A percentile compares a stretch with the other conserved stretches of the same genome.
phyloP scores from a whole-genome alignment of 2,329 filamentous ascomycete genomes.

The Pestalotiopsis sp. region DNA sequence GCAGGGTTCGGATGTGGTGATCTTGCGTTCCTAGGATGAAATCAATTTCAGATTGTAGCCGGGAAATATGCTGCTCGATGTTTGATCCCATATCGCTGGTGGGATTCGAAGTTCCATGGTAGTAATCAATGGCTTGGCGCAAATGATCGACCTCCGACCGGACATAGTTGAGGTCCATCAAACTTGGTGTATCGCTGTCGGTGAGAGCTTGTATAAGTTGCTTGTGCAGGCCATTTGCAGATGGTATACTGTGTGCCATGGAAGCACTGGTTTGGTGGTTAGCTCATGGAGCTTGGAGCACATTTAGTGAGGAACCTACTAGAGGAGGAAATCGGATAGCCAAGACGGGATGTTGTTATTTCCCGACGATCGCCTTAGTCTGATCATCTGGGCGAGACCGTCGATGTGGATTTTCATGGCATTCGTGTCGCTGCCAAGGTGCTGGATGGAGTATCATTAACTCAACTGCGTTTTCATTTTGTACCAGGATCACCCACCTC shows the following conservation, averaged over 20 bases:
- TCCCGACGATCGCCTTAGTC: not conserved
- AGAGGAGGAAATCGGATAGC: not conserved
- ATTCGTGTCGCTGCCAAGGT: not conserved
- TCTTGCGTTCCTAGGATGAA: not conserved
- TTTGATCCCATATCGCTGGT: not conserved
- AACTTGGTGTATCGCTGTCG: not conserved
- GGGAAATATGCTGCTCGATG: not conserved
- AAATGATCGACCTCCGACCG: not conserved
- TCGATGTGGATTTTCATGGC: not conserved
- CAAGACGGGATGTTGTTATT: not conserved
- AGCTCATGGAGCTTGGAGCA: not conserved
- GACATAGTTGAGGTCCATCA: not conserved
- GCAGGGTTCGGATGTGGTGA: not conserved
- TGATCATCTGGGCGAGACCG: not conserved
- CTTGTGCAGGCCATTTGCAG: not conserved
- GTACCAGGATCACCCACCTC: not conserved
- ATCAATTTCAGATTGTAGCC: not conserved
- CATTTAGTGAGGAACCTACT: not conserved
- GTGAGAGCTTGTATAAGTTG: not conserved
- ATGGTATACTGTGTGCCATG: not conserved
- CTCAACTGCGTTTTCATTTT: not conserved
- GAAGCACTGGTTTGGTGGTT: not conserved
- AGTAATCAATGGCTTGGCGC: not conserved
- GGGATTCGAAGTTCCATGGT: not conserved
- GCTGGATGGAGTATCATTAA: not conserved